Conservation (phyloP, 768 basidiomycete genomes). For the Lactifluus hygrophoroides region DNA sequence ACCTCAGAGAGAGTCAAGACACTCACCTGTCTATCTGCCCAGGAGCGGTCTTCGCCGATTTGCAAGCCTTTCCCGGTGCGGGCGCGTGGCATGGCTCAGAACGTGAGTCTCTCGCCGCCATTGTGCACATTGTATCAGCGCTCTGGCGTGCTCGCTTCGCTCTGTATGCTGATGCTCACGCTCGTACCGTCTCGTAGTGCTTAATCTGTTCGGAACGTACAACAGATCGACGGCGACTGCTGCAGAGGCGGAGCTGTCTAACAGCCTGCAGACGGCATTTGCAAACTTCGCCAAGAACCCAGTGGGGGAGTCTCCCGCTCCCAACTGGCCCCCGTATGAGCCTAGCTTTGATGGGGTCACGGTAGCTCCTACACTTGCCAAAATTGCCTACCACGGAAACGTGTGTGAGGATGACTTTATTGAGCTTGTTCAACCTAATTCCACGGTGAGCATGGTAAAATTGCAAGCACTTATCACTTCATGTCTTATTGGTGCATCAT, state of each 20-base stretch:
- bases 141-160: too few species aligned
- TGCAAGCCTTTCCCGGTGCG: background rate
- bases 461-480: background rate
- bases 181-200: conserved; percentile 7
- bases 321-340: background rate
- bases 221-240: conserved; percentile 22
- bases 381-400: conserved; percentile 2
- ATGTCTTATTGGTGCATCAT: background rate
- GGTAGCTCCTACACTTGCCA: background rate
- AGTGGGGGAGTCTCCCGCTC: background rate
- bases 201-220: conserved; percentile 25
- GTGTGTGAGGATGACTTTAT: background rate
- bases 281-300: conserved; percentile 9
- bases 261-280: conserved; percentile 17
- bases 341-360: background rate
- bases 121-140: too few species aligned
- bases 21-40: background rate
- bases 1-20: too few species aligned
- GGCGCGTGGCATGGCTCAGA: background rate
- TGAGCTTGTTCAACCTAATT: background rate
- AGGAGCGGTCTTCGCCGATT: conserved; percentile 2
- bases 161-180: too few species aligned
- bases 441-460: background rate
- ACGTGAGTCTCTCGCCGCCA: background rate
- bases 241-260: conserved; percentile 22